Evolutionary conservation across 225 moss, liverwort and hornwort species (phyloP).

Genomic region (Polytrichum commune): DNA sequence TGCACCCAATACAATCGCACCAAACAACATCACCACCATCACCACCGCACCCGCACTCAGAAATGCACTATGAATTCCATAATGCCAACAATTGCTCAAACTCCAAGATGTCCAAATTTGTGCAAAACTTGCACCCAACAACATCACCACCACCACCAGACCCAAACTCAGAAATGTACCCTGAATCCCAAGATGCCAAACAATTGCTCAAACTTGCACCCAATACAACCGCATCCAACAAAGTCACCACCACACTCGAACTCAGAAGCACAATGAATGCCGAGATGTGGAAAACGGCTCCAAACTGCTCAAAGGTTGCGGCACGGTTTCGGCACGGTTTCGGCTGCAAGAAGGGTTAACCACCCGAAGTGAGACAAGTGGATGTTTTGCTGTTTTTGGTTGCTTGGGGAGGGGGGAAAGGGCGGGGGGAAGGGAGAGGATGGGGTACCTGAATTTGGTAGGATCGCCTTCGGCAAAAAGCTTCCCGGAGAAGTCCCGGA

Average conservation of each 20-base stretch:
- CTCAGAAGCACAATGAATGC: background rate
- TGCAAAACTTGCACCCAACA: background rate
- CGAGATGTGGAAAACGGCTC: background rate
- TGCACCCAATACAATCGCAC: too few species aligned
- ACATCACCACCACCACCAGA: background rate
- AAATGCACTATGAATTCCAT: too few species aligned
- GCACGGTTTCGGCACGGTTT: background rate
- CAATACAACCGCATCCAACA: too few species aligned
- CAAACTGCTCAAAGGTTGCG: background rate
- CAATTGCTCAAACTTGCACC: too few species aligned
- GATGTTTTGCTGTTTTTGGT: background rate
- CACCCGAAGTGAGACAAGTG: background rate
- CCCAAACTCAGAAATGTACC: background rate
- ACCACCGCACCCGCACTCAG: too few species aligned
- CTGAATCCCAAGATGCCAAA: too few species aligned
- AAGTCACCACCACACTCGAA: too few species aligned
- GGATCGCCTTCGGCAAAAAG: slow-evolving; percentile 43
- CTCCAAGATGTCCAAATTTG: background rate
- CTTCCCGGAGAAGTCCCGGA: slow-evolving; percentile 45
- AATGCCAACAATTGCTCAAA: too few species aligned
- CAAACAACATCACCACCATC: too few species aligned
- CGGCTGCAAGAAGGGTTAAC: background rate
- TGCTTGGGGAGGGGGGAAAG: too few species aligned
- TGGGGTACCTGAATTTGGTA: slow-evolving; percentile 37
- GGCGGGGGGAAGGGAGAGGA: background rate